These are phyloP conservation scores for Hippophae rhamnoides DNA, from an alignment of 306 rosid species.

Conservation along the genomic window DNA sequence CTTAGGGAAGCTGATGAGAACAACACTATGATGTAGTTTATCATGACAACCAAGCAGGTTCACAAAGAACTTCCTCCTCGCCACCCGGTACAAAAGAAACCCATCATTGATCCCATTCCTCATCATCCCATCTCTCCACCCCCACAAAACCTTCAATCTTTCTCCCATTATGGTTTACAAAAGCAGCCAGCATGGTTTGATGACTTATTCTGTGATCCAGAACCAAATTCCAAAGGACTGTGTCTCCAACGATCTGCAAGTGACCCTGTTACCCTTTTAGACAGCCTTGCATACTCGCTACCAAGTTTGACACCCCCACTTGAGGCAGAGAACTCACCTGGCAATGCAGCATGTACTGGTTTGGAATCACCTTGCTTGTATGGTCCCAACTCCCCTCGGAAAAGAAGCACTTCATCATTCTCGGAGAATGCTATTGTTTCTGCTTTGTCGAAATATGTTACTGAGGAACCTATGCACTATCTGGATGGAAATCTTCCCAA, in stretches of 20 bases:
- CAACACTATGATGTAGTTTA: slow-evolving; percentile 18
- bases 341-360: slow-evolving; percentile 13
- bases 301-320: slow-evolving; percentile 8
- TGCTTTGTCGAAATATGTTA: slow-evolving; percentile 32
- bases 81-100: slow-evolving; percentile 34
- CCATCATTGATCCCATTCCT: slow-evolving; percentile 12
- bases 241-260: slow-evolving; percentile 30
- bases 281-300: slow-evolving; percentile 22
- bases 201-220: slow-evolving; percentile 23
- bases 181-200: slow-evolving; percentile 35
- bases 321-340: slow-evolving; percentile 17
- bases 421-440: slow-evolving; percentile 30
- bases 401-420: slow-evolving; percentile 25
- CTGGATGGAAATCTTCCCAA: slow-evolving; percentile 13
- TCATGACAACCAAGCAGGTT: slow-evolving; percentile 37
- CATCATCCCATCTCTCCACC: slow-evolving; percentile 8
- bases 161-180: slow-evolving; percentile 17
- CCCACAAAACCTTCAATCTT: slow-evolving; percentile 10
- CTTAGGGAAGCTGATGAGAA: slow-evolving; percentile 17
- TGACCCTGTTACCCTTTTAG: slow-evolving; percentile 28
- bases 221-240: slow-evolving; percentile 15
- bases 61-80: slow-evolving; percentile 44
- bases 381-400: slow-evolving; percentile 41
- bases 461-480: slow-evolving; percentile 18
- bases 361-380: slow-evolving; percentile 27